Conservation (phyloP, 306 rosid species). For the Rubus parviflorus region DNA sequence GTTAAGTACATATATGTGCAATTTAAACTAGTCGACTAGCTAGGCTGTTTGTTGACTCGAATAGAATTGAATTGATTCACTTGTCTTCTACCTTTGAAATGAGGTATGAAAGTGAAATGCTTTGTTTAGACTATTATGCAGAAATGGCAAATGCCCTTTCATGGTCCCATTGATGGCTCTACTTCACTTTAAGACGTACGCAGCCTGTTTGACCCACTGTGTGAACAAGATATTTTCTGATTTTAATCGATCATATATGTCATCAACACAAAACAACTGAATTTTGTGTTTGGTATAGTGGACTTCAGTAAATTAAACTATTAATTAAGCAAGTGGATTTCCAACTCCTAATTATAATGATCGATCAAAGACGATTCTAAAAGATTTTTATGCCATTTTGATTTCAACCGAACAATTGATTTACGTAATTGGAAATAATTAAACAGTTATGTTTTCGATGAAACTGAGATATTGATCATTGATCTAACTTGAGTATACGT, state of each 20-base stretch:
- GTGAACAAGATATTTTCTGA: not conserved
- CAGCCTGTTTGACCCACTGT: not conserved
- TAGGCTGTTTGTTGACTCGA: conserved; percentile 4
- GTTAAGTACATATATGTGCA: not conserved
- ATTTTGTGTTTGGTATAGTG: conserved; percentile 2
- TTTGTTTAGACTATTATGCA: not conserved
- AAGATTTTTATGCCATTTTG: not conserved
- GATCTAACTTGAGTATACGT: not conserved
- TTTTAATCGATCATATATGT: not conserved
- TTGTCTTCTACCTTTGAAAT: not conserved
- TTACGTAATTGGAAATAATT: not conserved
- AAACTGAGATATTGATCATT: not conserved
- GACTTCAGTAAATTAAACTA: conserved; percentile 3
- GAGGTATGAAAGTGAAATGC: not conserved
- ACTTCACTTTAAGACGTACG: not conserved
- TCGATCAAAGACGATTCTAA: not conserved
- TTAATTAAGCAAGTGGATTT: not conserved
- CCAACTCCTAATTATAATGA: not conserved
- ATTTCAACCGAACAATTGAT: not conserved
- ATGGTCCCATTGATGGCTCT: not conserved
- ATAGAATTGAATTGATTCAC: not conserved
- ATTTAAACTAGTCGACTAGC: not conserved
- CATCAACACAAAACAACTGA: not conserved
- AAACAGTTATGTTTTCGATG: not conserved
- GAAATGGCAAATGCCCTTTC: not conserved